These are phyloP conservation scores for Paraglomus occultum DNA, from an alignment of 192 early-diverging fungal species.

Conservation along the genomic window DNA sequence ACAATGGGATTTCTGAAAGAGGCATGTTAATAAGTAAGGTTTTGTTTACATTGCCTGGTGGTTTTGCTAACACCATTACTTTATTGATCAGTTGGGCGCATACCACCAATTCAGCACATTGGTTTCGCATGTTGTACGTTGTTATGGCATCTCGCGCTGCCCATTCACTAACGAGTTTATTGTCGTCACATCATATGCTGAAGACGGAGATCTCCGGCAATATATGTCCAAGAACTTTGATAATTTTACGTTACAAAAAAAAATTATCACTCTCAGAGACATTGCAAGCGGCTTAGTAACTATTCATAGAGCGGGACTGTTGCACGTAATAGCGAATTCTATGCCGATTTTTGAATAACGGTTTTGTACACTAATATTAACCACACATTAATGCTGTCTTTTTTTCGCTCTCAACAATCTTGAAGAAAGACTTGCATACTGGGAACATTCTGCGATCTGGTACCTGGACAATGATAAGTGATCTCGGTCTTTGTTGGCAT, in stretches of 20 bases:
- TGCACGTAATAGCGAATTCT: not conserved
- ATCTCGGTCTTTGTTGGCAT: not conserved
- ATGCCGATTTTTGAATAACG: not conserved
- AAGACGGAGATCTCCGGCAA: conserved; percentile 5
- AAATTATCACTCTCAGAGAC: conserved; percentile 1
- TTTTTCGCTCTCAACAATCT: not conserved
- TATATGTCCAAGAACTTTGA: conserved; percentile 3
- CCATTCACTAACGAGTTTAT: not conserved
- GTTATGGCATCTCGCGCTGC: not conserved
- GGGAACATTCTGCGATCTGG: not conserved
- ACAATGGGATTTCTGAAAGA: not conserved
- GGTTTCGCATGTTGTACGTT: not conserved
- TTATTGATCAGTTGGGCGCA: not conserved
- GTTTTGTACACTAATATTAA: too few species aligned
- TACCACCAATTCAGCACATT: not conserved
- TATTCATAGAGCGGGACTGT: conserved; percentile 4
- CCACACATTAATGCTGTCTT: too few species aligned
- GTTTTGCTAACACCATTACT: not conserved
- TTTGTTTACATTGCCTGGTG: not conserved
- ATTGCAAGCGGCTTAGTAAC: not conserved
- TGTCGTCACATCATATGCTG: conserved; percentile 9
- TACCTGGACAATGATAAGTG: conserved; percentile 4
- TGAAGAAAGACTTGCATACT: conserved; percentile 13
- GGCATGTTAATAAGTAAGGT: not conserved
- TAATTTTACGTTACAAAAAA: not conserved